Evolutionary conservation across 2,329 filamentous ascomycete genomes (phyloP), one percentile per base, ranked within the genome.

Genomic region (Xylaria sp.): DNA sequence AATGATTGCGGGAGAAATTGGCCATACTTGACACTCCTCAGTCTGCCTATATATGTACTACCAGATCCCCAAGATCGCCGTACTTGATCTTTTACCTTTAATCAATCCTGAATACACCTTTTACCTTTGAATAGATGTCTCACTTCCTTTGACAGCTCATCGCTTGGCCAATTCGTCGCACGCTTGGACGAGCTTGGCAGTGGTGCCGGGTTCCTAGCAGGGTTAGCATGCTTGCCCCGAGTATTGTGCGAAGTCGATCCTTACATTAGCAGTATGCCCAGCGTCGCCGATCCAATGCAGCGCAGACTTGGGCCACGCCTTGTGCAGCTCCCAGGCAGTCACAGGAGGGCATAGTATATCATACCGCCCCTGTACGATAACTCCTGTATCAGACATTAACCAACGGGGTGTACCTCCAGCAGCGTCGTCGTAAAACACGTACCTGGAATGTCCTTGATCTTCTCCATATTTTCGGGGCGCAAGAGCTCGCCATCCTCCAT

Each of bases 351-450:
- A 64, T 7, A 66, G 5, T 4, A 64, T 13, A 54, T 66, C 64
- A n/a, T 66, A 64, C 9, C 64, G 64, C 19, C 64, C 64, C 23
- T 66, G 61, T 27, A 66, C 58, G 5, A 66, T 62, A 40, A 54
- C 52, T 6, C 60, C 56, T 63, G 25, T 4, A 9, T 21, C 23
- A 21, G 3, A 33, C 7, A n/a, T 58, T 13, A 56, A 38, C 6
- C 3, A 2, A 37, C 19, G 3, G 10, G 1, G 10, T 37, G 4
- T n/a, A 15, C 11, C 11, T 38, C 25, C 19, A 25, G 21, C 2
- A 11, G 6, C 29, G 29, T 25, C 11, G 2, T 27, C 4, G 23
- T 17, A 17, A 25, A 43, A 17, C 37, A 25, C 47, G 3, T 25
- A 59, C 64, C 64, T 19, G 62, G 61, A 5, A 66, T 64, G 49